Evolutionary conservation across 2,329 filamentous ascomycete species (phyloP).

Genomic region (Sporothrix dimorphospora): DNA sequence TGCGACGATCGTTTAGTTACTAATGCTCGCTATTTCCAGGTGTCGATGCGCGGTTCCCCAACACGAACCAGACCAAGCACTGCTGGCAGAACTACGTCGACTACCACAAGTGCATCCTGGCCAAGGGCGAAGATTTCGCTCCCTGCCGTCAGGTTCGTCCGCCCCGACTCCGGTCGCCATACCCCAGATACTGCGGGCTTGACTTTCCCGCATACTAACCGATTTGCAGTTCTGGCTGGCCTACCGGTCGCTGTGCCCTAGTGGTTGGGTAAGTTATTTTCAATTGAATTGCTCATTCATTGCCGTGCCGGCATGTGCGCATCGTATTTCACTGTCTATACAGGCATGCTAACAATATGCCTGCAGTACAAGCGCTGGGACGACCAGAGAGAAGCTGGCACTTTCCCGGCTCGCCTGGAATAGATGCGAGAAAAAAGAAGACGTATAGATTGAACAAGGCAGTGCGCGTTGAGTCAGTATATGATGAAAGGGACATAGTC

Average conservation of each 20-base stretch:
- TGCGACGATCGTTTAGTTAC: neutral
- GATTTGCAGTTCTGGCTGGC: constrained; percentile 82
- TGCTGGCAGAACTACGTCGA: constrained; percentile 99
- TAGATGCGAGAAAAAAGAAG: constrained; percentile 40
- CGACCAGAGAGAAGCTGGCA: constrained; percentile 81
- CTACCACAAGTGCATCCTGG: constrained; percentile 99
- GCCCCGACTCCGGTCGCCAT: neutral
- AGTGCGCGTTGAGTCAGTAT: constrained; percentile 7
- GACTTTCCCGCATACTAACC: constrained; percentile 36
- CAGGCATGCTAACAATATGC: constrained; percentile 12
- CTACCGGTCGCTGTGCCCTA: constrained; percentile 97
- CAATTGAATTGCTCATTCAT: neutral
- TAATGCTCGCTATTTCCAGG: constrained; percentile 56
- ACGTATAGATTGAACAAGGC: neutral
- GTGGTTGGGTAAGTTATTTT: constrained; percentile 62
- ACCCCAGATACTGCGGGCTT: neutral
- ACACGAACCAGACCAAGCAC: constrained; percentile 98
- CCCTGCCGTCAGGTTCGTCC: constrained; percentile 87
- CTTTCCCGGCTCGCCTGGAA: constrained; percentile 69
- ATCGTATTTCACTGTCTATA: neutral
- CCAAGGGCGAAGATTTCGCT: constrained; percentile 98
- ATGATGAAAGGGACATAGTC: constrained; percentile 23
- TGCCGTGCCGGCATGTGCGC: neutral
- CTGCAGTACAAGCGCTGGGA: constrained; percentile 83
- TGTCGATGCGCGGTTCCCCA: constrained; percentile 98